Base-by-base conservation (phyloP, 2,329 filamentous ascomycete species). In the Alternaria postmessia region DNA sequence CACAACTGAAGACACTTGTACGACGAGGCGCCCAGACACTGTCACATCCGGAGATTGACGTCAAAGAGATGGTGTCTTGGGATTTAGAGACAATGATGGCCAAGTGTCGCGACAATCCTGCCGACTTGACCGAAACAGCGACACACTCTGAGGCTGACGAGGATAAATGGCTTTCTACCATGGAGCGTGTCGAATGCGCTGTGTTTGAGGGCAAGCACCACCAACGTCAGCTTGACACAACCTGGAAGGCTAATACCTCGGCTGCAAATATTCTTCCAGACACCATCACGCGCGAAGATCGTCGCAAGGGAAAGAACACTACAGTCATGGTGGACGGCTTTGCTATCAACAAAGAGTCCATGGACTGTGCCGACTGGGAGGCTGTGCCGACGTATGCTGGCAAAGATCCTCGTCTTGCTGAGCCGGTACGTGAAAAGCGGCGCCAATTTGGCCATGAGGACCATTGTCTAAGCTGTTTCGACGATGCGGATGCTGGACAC, bases 31-130 rank as follows among this genome's bases (percentile, higher is more conserved):
- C 85, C 8, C 83, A 85, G 54, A 85, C 83, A 6, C 75, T 87
- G 11, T 81, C 83, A 8, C 78, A 82, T 62, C 81, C 83, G 0
- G 81, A 86, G 57, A 81, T 87, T 32, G 81, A 87, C 58, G 80
- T 85, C 4, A 82, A 80, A 5, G 84, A 87, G 54, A 87, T 88
- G 83, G 70, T 87, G 0, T 80, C 77, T n/a, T 88, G 86, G 85
- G 81, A 86, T 57, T 84, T 84, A 71, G 76, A 82, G 1, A 86
- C 83, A 0, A 85, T 84, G 59, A 74, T 87, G 30, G 78, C 81
- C 20, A 85, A 85, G 57, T 87, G 84, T 68, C 84, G 83, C 51
- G 85, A 86, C 63, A 81, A 83, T 53, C 79, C 82, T 7, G 73
- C 79, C 2, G 82, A 84, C 54, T 66, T 80, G 18, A 73, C 77